These are phyloP conservation scores for Pythium coloratum DNA, from an alignment of 352 stramenopile species.

Conservation along the genomic window DNA sequence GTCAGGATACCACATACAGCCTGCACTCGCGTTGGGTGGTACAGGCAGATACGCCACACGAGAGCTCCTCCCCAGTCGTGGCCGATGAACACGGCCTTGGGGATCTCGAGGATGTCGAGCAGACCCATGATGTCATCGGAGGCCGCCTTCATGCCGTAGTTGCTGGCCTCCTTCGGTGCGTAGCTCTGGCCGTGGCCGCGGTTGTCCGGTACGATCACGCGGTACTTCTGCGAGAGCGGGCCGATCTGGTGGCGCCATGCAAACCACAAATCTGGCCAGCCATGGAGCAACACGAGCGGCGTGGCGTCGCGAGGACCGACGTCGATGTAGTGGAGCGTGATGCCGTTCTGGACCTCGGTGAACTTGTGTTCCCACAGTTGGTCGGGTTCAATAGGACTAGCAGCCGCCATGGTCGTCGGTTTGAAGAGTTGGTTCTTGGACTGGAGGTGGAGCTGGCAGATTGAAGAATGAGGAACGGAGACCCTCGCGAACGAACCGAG, in stretches of 20 bases:
- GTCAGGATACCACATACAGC: constrained; percentile 64
- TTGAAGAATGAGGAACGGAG: neutral
- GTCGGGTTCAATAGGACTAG: neutral
- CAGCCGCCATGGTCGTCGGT: neutral
- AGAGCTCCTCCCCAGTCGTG: constrained; percentile 72
- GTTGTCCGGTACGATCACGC: constrained; percentile 56
- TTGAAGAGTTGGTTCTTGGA: neutral
- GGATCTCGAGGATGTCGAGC: constrained; percentile 28
- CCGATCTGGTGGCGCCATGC: constrained; percentile 62
- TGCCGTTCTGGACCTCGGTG: constrained; percentile 1
- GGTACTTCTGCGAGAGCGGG: constrained; percentile 46
- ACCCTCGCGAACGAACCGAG: too few relatives aligned
- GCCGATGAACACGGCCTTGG: constrained; percentile 41
- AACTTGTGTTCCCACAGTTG: neutral
- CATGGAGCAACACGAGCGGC: constrained; percentile 58
- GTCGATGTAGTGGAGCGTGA: constrained; percentile 43
- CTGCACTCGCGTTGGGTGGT: constrained; percentile 56
- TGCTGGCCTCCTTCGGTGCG: constrained; percentile 33
- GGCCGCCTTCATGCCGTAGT: constrained; percentile 54
- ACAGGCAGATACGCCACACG: constrained; percentile 71
- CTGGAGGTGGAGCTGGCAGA: neutral
- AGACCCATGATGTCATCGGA: constrained; percentile 40
- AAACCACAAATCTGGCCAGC: constrained; percentile 66
- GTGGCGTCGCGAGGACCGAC: constrained; percentile 41
- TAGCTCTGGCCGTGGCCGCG: constrained; percentile 55